Conservation (phyloP, 768 basidiomycete species). For the Kwoniella heveanensis region DNA sequence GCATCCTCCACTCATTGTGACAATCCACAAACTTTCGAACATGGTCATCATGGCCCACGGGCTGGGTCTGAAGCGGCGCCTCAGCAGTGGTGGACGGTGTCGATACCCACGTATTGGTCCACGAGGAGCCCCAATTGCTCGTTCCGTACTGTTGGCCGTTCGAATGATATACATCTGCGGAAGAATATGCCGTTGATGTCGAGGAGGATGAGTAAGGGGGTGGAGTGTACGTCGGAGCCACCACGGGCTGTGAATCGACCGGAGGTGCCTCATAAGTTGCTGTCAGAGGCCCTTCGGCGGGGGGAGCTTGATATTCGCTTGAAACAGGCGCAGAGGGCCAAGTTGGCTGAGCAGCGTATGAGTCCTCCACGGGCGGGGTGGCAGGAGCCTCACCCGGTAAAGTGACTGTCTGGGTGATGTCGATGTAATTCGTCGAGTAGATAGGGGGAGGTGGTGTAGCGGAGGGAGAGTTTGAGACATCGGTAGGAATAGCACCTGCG, state of each 20-base stretch:
- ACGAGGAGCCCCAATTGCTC: slow-evolving; percentile 2
- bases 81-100: neutral
- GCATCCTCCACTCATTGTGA: slow-evolving; percentile 39
- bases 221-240: neutral
- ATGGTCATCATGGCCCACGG: slow-evolving; percentile 16
- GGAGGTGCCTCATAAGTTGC: slow-evolving; percentile 1
- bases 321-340: neutral
- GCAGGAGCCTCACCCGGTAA: neutral
- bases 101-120: slow-evolving; percentile 9
- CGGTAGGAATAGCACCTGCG: neutral
- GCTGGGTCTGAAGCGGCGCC: neutral
- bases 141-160: slow-evolving; percentile 1
- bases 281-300: neutral
- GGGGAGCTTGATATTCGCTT: neutral
- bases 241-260: neutral
- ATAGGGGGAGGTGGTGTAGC: neutral
- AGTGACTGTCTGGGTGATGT: slow-evolving; percentile 8
- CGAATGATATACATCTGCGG: neutral
- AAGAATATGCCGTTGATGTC: slow-evolving; percentile 8
- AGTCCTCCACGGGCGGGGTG: neutral
- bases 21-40: slow-evolving; percentile 26
- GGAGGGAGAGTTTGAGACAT: neutral
- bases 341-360: neutral
- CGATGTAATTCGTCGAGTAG: slow-evolving; percentile 15
- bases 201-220: neutral